Conservation (phyloP, 805 yeast genomes). For the Ogataea trehalophila region DNA sequence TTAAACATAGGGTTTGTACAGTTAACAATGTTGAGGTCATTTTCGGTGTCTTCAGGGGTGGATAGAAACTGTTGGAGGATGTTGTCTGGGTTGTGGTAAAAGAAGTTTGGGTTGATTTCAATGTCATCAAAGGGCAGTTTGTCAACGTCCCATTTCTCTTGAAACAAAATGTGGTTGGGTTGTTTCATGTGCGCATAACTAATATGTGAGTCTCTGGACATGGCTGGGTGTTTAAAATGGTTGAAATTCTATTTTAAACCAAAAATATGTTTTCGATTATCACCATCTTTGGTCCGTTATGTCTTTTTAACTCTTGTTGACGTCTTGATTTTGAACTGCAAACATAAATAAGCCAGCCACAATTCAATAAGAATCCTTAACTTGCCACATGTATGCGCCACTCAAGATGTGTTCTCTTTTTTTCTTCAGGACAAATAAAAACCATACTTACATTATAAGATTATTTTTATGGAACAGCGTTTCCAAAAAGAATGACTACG, state of each 20-base stretch:
- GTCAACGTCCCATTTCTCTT: constrained; percentile 30
- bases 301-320: no score
- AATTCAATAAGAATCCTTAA: no score
- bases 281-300: no score
- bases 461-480: no score
- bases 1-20: constrained; percentile 25
- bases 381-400: no score
- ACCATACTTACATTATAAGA: neutral
- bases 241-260: no score
- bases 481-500: no score
- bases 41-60: constrained; percentile 24
- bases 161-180: constrained; percentile 27
- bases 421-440: neutral
- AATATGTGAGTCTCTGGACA: constrained; percentile 26
- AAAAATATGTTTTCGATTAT: no score
- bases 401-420: no score
- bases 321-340: no score
- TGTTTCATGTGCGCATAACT: constrained; percentile 28
- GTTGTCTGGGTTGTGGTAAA: constrained; percentile 16
- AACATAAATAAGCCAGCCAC: no score
- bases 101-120: constrained; percentile 20
- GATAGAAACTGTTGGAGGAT: constrained; percentile 26
- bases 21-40: constrained; percentile 19
- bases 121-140: constrained; percentile 30
- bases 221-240: neutral